Percentiles rank a stretch among this genome's conserved stretches.
Conservation (phyloP, 441 rosid species). For the Capsella rubella region DNA sequence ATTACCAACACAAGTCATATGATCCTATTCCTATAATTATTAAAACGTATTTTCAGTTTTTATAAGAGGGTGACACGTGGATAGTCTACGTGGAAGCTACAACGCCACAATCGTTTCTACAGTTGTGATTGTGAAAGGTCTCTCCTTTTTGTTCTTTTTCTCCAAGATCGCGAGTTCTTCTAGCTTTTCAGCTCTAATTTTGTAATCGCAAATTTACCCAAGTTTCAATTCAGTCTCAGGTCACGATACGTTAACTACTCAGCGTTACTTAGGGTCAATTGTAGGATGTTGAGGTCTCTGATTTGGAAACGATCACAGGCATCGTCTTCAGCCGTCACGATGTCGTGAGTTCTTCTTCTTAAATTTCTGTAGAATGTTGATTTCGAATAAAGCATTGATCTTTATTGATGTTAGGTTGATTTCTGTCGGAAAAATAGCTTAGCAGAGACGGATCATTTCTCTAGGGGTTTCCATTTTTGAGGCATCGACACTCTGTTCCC, state of each 20-base stretch:
- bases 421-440: neutral
- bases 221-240: neutral
- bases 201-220: conserved; percentile 5
- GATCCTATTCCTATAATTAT: no score
- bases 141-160: neutral
- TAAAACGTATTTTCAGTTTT: no score
- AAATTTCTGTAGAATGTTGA: neutral
- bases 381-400: conserved; percentile 28
- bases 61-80: conserved; percentile 24
- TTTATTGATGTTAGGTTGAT: neutral
- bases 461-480: neutral
- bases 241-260: neutral
- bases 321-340: conserved; percentile 34
- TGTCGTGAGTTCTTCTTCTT: conserved; percentile 41
- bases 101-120: conserved; percentile 29
- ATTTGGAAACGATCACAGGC: conserved; percentile 40
- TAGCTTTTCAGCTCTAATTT: neutral
- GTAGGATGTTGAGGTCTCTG: conserved; percentile 44
- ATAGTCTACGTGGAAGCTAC: conserved; percentile 36
- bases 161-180: neutral
- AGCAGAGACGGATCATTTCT: conserved; percentile 1
- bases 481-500: neutral
- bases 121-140: conserved; percentile 6
- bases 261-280: conserved; percentile 9
- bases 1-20: no score